These are phyloP conservation scores for Monascus purpureus DNA, from an alignment of 495 filamentous ascomycete species.

Conservation along the genomic window DNA sequence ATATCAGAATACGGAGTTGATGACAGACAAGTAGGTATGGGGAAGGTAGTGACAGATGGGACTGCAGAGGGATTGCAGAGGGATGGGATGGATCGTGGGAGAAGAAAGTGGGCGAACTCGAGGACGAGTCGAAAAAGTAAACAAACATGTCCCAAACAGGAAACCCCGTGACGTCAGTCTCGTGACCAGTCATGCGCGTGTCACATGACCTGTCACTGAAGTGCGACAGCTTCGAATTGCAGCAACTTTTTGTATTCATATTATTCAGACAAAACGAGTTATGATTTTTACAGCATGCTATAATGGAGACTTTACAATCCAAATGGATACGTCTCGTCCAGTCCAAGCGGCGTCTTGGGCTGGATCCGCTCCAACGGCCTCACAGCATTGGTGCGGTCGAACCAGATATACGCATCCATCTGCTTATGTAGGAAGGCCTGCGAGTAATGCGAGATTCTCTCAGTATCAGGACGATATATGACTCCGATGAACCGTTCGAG, in stretches of 20 bases:
- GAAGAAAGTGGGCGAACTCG: neutral
- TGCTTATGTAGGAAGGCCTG: slow-evolving; percentile 38
- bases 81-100: neutral
- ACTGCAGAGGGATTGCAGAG: too few relatives aligned
- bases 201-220: too few relatives aligned
- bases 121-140: slow-evolving; percentile 1
- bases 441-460: slow-evolving; percentile 41
- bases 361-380: slow-evolving; percentile 37
- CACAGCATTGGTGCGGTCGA: slow-evolving; percentile 39
- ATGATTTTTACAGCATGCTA: too few relatives aligned
- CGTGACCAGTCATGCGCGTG: too few relatives aligned
- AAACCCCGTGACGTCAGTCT: neutral
- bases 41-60: too few relatives aligned
- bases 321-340: slow-evolving; percentile 45
- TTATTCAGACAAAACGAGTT: too few relatives aligned
- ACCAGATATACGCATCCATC: slow-evolving; percentile 44
- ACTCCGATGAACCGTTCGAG: slow-evolving; percentile 46
- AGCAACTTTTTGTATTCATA: too few relatives aligned
- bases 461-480: slow-evolving; percentile 43
- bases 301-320: slow-evolving; percentile 25
- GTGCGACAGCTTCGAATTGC: too few relatives aligned
- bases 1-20: slow-evolving; percentile 1
- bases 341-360: slow-evolving; percentile 29
- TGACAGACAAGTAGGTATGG: neutral
- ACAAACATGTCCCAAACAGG: neutral